Conservation (phyloP, 192 early-diverging fungal species). For the Gorgonomyces haynaldii region DNA sequence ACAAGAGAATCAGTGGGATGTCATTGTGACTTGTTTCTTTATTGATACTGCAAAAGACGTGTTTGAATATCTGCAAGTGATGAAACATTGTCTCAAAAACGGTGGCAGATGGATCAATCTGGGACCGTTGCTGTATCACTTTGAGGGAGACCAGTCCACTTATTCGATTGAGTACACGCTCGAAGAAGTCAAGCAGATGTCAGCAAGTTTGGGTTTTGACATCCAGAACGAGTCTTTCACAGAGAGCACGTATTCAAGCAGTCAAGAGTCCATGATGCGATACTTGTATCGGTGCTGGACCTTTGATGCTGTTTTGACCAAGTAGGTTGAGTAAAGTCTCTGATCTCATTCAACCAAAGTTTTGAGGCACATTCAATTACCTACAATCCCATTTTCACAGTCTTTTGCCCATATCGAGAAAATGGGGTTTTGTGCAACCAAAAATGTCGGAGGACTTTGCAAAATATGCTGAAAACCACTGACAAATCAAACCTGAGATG, state of each 20-base stretch:
- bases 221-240: neutral
- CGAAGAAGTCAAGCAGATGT: constrained; percentile 59
- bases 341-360: neutral
- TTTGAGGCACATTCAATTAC: no score
- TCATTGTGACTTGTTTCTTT: constrained; percentile 91
- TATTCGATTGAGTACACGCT: constrained; percentile 78
- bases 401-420: no score
- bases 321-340: neutral
- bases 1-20: constrained; percentile 69
- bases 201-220: constrained; percentile 6
- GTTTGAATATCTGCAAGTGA: constrained; percentile 73
- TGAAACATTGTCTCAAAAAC: constrained; percentile 63
- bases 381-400: no score
- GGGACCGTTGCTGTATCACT: constrained; percentile 86
- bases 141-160: constrained; percentile 72
- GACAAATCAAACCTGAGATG: no score
- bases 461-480: no score
- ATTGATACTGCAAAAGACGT: constrained; percentile 94
- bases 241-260: constrained; percentile 13
- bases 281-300: constrained; percentile 9
- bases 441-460: no score
- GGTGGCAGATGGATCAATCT: constrained; percentile 35
- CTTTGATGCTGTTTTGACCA: constrained; percentile 11
- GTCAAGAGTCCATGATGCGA: constrained; percentile 14
- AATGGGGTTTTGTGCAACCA: no score